Evolutionary conservation across 257 asterid species (phyloP).

Genomic region (Echium plantagineum): DNA sequence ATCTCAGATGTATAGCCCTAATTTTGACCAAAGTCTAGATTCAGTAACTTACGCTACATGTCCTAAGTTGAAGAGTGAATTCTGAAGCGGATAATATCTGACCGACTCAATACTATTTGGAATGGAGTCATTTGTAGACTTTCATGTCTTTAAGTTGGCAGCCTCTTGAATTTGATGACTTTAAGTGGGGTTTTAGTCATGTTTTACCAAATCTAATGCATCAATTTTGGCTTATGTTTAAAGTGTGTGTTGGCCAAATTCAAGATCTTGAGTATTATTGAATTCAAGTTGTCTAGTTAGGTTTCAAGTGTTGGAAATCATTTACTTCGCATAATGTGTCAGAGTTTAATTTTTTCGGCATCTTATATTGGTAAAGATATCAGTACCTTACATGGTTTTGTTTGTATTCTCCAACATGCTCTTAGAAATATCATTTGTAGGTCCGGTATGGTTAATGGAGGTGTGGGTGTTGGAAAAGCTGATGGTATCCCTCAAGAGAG

Average conservation of each 20-base stretch:
- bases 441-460: constrained; percentile 56
- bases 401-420: constrained; percentile 14
- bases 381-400: not conserved
- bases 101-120: not conserved
- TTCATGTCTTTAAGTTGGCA: not conserved
- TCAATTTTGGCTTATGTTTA: not conserved
- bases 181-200: not conserved
- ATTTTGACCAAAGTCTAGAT: too few relatives aligned
- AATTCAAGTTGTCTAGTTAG: not conserved
- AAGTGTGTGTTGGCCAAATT: not conserved
- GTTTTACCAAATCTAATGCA: not conserved
- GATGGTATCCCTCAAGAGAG: constrained; percentile 47
- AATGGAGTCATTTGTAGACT: not conserved
- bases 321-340: not conserved
- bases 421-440: constrained; percentile 29
- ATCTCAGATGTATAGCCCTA: too few relatives aligned
- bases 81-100: not conserved
- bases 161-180: not conserved
- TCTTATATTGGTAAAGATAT: not conserved
- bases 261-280: not conserved
- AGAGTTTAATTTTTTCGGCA: not conserved
- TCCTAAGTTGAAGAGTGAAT: not conserved
- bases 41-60: not conserved
- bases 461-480: constrained; percentile 41
- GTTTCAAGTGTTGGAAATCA: not conserved